A percentile compares a stretch with the other conserved stretches of the same genome.
Conservation (phyloP, 208 protist genomes). For the Acanthamoeba royreba region DNA sequence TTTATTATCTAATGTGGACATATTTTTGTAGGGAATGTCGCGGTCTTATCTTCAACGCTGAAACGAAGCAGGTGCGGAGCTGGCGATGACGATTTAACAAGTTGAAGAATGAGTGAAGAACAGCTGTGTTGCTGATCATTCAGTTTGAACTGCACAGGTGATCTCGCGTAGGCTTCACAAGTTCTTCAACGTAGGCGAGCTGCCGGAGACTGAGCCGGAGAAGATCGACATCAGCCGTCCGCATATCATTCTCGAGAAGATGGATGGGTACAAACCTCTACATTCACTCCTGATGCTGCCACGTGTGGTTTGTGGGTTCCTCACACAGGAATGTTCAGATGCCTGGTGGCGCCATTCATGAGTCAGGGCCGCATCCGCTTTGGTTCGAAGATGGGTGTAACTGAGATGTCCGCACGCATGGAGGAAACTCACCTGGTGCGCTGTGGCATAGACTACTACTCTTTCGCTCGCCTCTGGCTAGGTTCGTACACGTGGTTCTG, state of each 20-base stretch:
- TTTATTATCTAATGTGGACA: background rate
- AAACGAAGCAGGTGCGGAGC: background rate
- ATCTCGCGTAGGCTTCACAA: background rate
- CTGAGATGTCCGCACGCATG: background rate
- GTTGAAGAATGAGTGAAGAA: too few relatives aligned
- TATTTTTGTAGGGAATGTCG: background rate
- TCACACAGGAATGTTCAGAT: background rate
- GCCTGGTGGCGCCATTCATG: background rate
- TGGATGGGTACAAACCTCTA: conserved; percentile 27
- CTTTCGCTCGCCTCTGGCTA: background rate
- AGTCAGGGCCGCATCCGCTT: background rate
- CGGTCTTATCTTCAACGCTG: background rate
- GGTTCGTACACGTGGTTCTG: too few relatives aligned
- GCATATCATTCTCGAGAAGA: conserved; percentile 36
- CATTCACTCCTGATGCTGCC: too few relatives aligned
- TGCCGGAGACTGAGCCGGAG: background rate
- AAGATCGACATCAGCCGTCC: background rate
- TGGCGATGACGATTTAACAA: too few relatives aligned
- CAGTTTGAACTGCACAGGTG: too few relatives aligned
- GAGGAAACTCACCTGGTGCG: conserved; percentile 1
- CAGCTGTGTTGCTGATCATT: too few relatives aligned
- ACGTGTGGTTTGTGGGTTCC: too few relatives aligned
- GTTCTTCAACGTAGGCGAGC: conserved; percentile 39
- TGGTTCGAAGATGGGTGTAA: conserved; percentile 28
- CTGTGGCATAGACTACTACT: background rate